A percentile compares a stretch with the other conserved stretches of the same genome.
Conservation (phyloP, 192 early-diverging fungal species). For the Chytriomyces confervae region DNA sequence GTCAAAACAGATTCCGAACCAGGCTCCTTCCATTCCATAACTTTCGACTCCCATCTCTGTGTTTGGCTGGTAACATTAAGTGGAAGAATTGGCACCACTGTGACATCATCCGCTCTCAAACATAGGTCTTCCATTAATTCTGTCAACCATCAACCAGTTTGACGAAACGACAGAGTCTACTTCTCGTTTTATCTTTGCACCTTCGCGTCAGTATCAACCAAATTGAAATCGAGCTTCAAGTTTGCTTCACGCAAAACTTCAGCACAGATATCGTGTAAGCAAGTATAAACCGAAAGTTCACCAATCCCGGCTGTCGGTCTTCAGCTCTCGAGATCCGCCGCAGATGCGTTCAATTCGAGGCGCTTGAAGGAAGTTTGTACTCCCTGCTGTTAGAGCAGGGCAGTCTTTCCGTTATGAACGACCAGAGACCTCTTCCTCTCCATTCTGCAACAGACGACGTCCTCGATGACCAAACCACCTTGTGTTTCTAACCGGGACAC, state of each 20-base stretch:
- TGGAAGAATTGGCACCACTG: neutral
- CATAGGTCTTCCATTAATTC: conserved; percentile 37
- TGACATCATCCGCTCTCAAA: conserved; percentile 12
- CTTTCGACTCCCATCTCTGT: neutral
- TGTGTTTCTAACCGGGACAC: too few relatives aligned
- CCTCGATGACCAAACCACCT: neutral
- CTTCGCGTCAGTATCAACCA: conserved; percentile 58
- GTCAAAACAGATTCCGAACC: neutral
- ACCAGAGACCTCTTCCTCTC: too few relatives aligned
- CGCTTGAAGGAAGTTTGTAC: too few relatives aligned
- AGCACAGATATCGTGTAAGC: conserved; percentile 66
- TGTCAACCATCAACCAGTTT: neutral
- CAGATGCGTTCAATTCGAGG: too few relatives aligned
- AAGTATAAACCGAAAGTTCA: conserved; percentile 12
- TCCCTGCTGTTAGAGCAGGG: too few relatives aligned
- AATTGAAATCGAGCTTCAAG: conserved; percentile 58
- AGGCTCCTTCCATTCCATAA: conserved; percentile 2
- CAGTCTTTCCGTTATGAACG: too few relatives aligned
- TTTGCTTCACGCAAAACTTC: conserved; percentile 59
- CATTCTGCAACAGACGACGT: too few relatives aligned
- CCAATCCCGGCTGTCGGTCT: too few relatives aligned
- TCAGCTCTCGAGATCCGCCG: too few relatives aligned
- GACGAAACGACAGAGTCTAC: neutral
- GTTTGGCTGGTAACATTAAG: neutral
- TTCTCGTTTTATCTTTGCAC: conserved; percentile 18